Evolutionary conservation across 2,329 filamentous ascomycete genomes (phyloP), one percentile per base, ranked within the genome.

Genomic region (Penicillium frequentans): DNA sequence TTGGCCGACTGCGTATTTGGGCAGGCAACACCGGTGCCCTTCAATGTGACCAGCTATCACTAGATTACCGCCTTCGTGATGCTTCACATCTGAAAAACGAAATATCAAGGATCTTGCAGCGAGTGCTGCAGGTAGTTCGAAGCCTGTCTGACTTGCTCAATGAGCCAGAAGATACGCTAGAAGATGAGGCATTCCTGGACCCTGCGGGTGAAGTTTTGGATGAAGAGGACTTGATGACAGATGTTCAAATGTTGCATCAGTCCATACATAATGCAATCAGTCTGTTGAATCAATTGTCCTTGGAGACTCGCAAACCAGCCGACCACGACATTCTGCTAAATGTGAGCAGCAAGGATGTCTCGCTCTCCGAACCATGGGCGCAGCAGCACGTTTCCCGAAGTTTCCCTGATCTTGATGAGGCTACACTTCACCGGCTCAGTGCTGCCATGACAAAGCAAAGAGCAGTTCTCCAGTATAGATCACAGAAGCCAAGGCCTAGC

Each of bases 381-480:
- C 16, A 27, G 27, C 54, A 57, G 31, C 59, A 65, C 47, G 73
- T 76, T 0, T 56, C 55, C 3, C 52, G 67, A 1, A 77, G 75
- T 44, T 76, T 70, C 37, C 67, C 67, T 5, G 5, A 52, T 29
- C 51, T 47, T 14, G 54, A 60, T 8, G n/a, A 21, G 6, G 2
- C 8, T 2, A 19, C 77, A 0, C 44, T 69, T 0, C 43, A 62
- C 2, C 63, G 68, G 1, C 56, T 79, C 0, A 73, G 73, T 0
- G 64, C 55, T 29, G 74, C 68, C 0, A 76, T 76, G 16, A 71
- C 76, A 1, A 59, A 63, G 11, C 65, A 72, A 4, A 68, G 73
- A 5, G 71, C 73, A 5, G 73, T 74, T 39, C 68, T 79, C 21
- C 71, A 68, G 19, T 78, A 77, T 37, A 67, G 74, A 7, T 65